A percentile compares a stretch with the other conserved stretches of the same genome.
Conservation (phyloP, 2,329 filamentous ascomycete genomes). For the Hymenoscyphus occultus region DNA sequence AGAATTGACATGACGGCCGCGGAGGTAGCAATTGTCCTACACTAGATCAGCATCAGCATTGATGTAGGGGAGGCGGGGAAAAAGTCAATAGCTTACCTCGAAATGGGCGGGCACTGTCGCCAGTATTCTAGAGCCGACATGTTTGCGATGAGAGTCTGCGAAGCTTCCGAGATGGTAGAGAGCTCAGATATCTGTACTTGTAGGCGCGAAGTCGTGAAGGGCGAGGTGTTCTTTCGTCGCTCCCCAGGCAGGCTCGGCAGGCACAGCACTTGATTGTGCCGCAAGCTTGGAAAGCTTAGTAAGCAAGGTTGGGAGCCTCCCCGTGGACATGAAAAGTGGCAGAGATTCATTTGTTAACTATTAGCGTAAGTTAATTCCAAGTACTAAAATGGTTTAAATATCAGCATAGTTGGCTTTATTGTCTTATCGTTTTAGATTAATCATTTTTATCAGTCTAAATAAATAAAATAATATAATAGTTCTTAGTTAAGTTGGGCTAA, state of each 20-base stretch:
- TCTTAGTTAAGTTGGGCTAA: too few species aligned
- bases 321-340: too few species aligned
- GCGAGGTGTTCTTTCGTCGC: conserved; percentile 20
- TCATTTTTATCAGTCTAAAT: too few species aligned
- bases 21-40: conserved; percentile 62
- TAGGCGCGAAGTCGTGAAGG: neutral
- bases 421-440: too few species aligned
- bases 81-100: conserved; percentile 50
- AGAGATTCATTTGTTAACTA: too few species aligned
- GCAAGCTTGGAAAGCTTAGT: neutral
- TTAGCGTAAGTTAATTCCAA: too few species aligned
- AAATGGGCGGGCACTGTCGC: conserved; percentile 63
- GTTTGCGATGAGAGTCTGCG: conserved; percentile 14
- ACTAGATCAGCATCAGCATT: conserved; percentile 46
- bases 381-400: too few species aligned
- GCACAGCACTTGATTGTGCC: neutral
- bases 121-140: conserved; percentile 55
- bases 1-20: conserved; percentile 58
- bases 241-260: neutral
- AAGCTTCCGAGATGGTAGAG: conserved; percentile 18
- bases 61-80: conserved; percentile 16
- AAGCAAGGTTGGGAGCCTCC: too few species aligned
- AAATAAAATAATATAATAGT: too few species aligned
- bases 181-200: conserved; percentile 11
- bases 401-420: too few species aligned